Conservation (phyloP, 805 yeast species). For the Candida glaebosa region DNA sequence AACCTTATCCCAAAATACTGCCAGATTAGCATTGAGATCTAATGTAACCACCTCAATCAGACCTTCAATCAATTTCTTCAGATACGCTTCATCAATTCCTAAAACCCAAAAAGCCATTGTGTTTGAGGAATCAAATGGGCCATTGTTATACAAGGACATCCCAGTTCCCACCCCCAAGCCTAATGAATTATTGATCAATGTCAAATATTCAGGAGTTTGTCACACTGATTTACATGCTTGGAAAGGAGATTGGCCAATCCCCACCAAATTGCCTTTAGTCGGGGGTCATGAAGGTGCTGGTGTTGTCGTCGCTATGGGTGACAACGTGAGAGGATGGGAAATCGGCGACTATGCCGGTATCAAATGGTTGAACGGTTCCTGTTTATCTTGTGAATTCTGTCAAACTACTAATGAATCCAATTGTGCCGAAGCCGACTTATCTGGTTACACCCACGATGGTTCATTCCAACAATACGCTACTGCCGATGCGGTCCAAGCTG, state of each 20-base stretch:
- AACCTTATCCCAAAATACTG: not conserved
- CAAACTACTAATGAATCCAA: constrained; percentile 43
- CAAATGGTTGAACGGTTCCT: constrained; percentile 47
- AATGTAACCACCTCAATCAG: not conserved
- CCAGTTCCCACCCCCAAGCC: constrained; percentile 42
- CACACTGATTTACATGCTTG: constrained; percentile 47
- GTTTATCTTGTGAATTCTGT: constrained; percentile 41
- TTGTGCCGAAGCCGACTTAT: constrained; percentile 64
- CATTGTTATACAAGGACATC: constrained; percentile 37
- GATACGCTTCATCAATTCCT: constrained; percentile 25
- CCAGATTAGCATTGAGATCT: constrained; percentile 3
- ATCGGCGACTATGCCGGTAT: constrained; percentile 43
- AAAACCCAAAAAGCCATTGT: constrained; percentile 41
- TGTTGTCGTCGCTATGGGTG: constrained; percentile 41
- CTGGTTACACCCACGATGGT: constrained; percentile 75
- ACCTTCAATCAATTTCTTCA: not conserved
- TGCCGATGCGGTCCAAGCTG: constrained; percentile 63
- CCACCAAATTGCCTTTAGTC: constrained; percentile 43
- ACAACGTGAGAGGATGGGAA: constrained; percentile 40
- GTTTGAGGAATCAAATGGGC: constrained; percentile 42
- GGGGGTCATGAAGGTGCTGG: constrained; percentile 52
- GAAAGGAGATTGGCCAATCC: constrained; percentile 47
- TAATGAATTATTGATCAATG: constrained; percentile 39
- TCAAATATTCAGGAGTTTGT: constrained; percentile 46
- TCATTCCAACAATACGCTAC: constrained; percentile 67